Evolutionary conservation across 2,329 filamentous ascomycete species (phyloP), one percentile per base, ranked within the genome.

Genomic region (Epichloe sylvatica): DNA sequence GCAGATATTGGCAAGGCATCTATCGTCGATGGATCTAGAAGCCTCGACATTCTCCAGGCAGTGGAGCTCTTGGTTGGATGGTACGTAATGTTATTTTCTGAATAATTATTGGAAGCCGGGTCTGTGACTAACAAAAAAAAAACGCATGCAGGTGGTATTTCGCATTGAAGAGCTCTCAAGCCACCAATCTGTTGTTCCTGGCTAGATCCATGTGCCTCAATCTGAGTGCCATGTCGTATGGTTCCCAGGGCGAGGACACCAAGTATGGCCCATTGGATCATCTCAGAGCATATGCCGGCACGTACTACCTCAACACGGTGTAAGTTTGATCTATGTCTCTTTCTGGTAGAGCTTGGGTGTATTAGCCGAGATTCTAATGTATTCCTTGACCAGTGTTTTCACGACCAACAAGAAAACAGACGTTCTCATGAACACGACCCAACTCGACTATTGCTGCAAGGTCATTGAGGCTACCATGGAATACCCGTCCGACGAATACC

Each of bases 301-400:
- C 70, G 4, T 77, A 74, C 51, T 76, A 76, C 49, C 55, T 76
- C 4, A 71, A 73, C 33, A 72, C 72, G 6, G 55, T 72, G 71
- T 74, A 52, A 57, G 70, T 62, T 2, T 1, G 33, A 8, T 33
- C 12, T 19, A 47, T 30, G 13, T 13, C 2, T 42, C n/a, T 30
- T 36, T 5, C 12, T 19, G 13, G 9, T 30, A 11, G 25, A 30
- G 25, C 4, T 9, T 30, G 8, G 8, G 25, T 11, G 8, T 11
- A 30, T 9, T 11, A 30, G 8, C 25, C 8, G 4, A 6, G 5
- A 23, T 13, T 30, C 23, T 47, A 34, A 47, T 7, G n/a, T 3
- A 13, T 35, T 30, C 15, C 8, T 6, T 23, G 8, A 7, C 11
- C 43, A 70, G 68, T 4, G 64, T 71, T 25, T 70, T 71, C 52